Base-by-base conservation (phyloP, 2,329 filamentous ascomycete species). In the Nakataea oryzae region DNA sequence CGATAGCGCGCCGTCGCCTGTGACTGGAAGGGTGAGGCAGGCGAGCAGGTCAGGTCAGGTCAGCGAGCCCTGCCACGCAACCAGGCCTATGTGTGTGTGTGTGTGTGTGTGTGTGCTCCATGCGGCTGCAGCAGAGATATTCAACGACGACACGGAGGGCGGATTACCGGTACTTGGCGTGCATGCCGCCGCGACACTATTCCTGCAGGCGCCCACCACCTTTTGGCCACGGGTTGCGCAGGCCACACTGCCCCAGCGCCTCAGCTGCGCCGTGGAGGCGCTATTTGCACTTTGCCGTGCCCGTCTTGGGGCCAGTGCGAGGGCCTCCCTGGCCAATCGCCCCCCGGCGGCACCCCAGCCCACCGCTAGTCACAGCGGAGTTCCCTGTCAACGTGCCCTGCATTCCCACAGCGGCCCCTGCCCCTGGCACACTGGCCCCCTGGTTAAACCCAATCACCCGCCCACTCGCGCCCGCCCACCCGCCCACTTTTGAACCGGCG, bases 311-410 rank as follows among this genome's bases (percentile, higher is more conserved):
- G 56, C 56, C 56, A 34, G 56, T 29, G 12, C 14, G 54, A 27
- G 54, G 4, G 54, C 54, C 24, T 13, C 54, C 54, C 41, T 50
- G 21, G 41, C 41, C 41, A 56, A 56, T 56, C 12, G 26, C 26
- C 54, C 9, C 41, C 41, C 41, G 41, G 21, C 21, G 21, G 41
- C 41, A 7, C 41, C n/a, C n/a, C 41, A 60, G 27, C 59, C 59
- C 59, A 60, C 59, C 47, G 41, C 41, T 56, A 55, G 59, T 55
- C 47, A 27, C 47, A 54, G 59, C n/a, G 7, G n/a, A 29, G 32
- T 54, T 47, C 59, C 59, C 59, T 60, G 59, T 60, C 59, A 60
- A 54, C 41, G 21, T 56, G 59, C 59, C 59, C 58, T 50, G 32
- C 32, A 54, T 27, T 9, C 58, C 58, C 32, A n/a, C n/a, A n/a